phyloP scores from a whole-genome alignment of 192 early-diverging fungal genomes.

The Coemansia sp. region DNA sequence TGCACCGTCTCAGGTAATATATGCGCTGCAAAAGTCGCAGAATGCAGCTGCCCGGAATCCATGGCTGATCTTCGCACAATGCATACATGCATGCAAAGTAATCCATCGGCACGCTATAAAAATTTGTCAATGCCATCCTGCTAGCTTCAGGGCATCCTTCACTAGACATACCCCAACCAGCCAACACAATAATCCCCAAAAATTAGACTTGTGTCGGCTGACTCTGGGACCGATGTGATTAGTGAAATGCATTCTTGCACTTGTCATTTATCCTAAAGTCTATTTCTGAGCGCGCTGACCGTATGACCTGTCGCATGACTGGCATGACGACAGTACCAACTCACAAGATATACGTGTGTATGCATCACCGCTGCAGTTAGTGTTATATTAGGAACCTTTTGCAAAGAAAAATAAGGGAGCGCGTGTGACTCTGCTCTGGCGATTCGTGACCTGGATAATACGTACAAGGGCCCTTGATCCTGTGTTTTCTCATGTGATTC shows the following conservation, averaged over 20 bases:
- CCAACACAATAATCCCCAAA: not conserved
- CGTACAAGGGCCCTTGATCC: conserved; percentile 4
- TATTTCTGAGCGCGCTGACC: not conserved
- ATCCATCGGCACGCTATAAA: conserved; percentile 6
- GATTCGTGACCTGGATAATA: not conserved
- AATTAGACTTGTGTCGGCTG: not conserved
- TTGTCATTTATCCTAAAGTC: conserved; percentile 7
- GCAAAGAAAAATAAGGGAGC: not conserved
- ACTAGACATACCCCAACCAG: no score
- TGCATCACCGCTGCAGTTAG: not conserved
- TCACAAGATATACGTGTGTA: conserved; percentile 4
- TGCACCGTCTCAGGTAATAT: conserved; percentile 9
- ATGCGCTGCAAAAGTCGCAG: conserved; percentile 13
- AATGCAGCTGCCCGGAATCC: conserved; percentile 8
- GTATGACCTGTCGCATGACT: conserved; percentile 6
- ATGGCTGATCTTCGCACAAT: conserved; percentile 12
- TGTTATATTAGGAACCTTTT: not conserved
- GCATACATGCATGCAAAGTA: conserved; percentile 11
- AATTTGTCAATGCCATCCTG: not conserved
- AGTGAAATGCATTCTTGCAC: conserved; percentile 3
- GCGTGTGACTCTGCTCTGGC: not conserved
- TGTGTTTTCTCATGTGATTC: conserved; percentile 8
- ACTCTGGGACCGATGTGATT: not conserved
- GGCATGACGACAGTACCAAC: not conserved
- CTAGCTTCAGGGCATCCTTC: no score